Percentiles rank a stretch among this genome's conserved stretches.
These are phyloP conservation scores for Cladophialophora carrionii DNA, from an alignment of 2,329 filamentous ascomycete genomes.

Conservation along the genomic window DNA sequence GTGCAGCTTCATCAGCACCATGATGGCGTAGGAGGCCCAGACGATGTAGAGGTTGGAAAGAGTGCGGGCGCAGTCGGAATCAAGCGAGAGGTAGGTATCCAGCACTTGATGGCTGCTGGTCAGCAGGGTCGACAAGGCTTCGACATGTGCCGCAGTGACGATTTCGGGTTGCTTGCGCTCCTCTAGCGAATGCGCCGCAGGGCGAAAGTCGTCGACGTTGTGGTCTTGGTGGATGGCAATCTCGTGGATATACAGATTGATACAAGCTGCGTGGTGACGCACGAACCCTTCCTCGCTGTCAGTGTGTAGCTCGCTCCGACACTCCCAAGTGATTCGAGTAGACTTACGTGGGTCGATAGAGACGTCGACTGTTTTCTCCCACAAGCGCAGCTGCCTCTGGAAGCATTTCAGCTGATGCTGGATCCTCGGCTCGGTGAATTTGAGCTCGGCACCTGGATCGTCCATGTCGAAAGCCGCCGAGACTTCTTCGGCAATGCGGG, in stretches of 20 bases:
- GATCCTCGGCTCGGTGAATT: conserved; percentile 64
- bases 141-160: conserved; percentile 63
- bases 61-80: conserved; percentile 61
- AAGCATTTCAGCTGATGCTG: conserved; percentile 68
- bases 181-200: conserved; percentile 38
- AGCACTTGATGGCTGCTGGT: conserved; percentile 66
- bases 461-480: conserved; percentile 67
- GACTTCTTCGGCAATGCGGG: conserved; percentile 68
- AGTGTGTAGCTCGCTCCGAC: neutral
- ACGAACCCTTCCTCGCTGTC: conserved; percentile 44
- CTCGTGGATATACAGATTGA: conserved; percentile 75
- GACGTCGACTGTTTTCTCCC: conserved; percentile 57
- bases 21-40: conserved; percentile 70
- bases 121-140: conserved; percentile 67
- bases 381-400: conserved; percentile 65
- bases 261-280: conserved; percentile 63
- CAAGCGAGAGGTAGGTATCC: conserved; percentile 65
- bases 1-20: conserved; percentile 74
- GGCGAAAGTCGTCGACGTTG: conserved; percentile 56
- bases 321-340: neutral
- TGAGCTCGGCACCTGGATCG: conserved; percentile 57
- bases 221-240: conserved; percentile 69
- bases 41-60: conserved; percentile 72
- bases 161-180: conserved; percentile 34
- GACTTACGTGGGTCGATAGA: conserved; percentile 62